Evolutionary conservation across 163 green algal genomes (phyloP).

Genomic region (Prototheca cutis): DNA sequence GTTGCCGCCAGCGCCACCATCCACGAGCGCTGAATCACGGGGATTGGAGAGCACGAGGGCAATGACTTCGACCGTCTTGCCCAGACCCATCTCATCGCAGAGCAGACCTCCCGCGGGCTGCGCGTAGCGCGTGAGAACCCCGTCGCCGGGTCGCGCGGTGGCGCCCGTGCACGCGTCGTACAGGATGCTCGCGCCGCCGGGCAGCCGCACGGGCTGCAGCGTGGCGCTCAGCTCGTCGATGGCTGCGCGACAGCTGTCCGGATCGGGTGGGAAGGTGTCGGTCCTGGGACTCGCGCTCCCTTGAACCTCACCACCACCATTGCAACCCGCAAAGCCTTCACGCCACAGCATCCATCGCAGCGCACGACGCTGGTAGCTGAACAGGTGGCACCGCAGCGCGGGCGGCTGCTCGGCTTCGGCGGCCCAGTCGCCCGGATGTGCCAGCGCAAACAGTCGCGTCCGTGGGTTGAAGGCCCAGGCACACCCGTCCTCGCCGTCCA

Average conservation of each 20-base stretch:
- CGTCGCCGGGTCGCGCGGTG: too few relatives aligned
- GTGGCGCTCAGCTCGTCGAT: background rate
- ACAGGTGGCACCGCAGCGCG: conserved; percentile 24
- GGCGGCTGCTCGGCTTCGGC: conserved; percentile 6
- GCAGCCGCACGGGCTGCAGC: background rate
- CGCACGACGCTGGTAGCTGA: conserved; percentile 28
- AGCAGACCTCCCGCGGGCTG: conserved; percentile 18
- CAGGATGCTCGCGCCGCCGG: background rate
- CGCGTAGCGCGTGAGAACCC: too few relatives aligned
- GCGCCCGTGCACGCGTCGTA: background rate
- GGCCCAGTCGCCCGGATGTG: conserved; percentile 12
- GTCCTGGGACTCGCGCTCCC: too few relatives aligned
- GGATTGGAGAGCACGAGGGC: conserved; percentile 18
- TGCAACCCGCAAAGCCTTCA: conserved; percentile 18
- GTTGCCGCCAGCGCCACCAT: too few relatives aligned
- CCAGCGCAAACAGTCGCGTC: conserved; percentile 8
- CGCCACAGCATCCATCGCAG: conserved; percentile 29
- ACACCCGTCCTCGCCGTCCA: background rate
- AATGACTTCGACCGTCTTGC: conserved; percentile 38
- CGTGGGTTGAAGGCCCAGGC: conserved; percentile 4
- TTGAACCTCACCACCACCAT: too few relatives aligned
- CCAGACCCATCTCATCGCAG: conserved; percentile 34
- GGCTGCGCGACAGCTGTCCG: background rate
- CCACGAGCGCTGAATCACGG: too few relatives aligned
- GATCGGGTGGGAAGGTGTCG: background rate